A percentile compares a stretch with the other conserved stretches of the same genome.
These are phyloP conservation scores for Fraxinus greggii DNA, from an alignment of 305 asterid species.

Conservation along the genomic window DNA sequence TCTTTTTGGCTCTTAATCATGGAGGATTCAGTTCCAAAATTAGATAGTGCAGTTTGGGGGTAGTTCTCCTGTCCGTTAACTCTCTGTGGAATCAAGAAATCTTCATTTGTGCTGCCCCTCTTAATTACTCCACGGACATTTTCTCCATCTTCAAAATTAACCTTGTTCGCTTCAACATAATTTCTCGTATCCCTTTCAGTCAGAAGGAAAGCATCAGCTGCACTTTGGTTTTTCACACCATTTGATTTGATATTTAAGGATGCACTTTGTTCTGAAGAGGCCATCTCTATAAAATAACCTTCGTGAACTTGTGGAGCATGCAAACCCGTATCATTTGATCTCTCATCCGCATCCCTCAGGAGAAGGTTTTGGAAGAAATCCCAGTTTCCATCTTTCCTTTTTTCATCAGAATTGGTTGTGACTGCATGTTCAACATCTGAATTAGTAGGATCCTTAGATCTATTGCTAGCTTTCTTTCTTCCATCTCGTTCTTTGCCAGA, in stretches of 20 bases:
- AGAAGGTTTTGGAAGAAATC: conserved; percentile 77
- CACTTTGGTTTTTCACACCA: conserved; percentile 29
- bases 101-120: conserved; percentile 46
- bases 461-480: conserved; percentile 36
- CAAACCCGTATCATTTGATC: conserved; percentile 28
- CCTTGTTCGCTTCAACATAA: conserved; percentile 21
- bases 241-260: conserved; percentile 28
- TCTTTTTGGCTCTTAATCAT: conserved; percentile 44
- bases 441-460: conserved; percentile 24
- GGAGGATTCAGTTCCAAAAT: conserved; percentile 40
- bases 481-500: conserved; percentile 37
- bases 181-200: conserved; percentile 34
- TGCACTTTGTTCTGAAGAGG: conserved; percentile 27
- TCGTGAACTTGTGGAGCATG: conserved; percentile 31
- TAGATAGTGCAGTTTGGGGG: conserved; percentile 29
- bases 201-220: conserved; percentile 51
- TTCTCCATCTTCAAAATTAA: conserved; percentile 39
- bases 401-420: conserved; percentile 31
- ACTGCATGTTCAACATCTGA: conserved; percentile 30
- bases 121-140: conserved; percentile 30
- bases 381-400: conserved; percentile 55
- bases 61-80: conserved; percentile 28
- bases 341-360: conserved; percentile 55
- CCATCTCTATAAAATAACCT: conserved; percentile 28
- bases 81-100: conserved; percentile 40